Percentiles rank a stretch among this genome's conserved stretches.
These are phyloP conservation scores for Debaryomyces robertsiae DNA, from an alignment of 1,139 yeast genomes.

Conservation along the genomic window DNA sequence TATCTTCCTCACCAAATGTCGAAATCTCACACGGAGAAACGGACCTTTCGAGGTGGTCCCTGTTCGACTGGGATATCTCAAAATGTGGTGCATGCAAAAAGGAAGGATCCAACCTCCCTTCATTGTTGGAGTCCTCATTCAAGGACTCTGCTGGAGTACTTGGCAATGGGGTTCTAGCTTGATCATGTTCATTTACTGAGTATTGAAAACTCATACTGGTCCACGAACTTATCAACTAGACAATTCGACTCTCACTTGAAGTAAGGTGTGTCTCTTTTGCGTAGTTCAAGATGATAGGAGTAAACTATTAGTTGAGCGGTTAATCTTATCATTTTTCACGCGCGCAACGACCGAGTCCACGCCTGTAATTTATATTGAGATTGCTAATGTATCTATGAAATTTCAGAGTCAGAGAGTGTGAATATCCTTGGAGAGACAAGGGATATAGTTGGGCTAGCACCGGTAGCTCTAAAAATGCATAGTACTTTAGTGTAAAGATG, in stretches of 20 bases:
- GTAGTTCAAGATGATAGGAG: no score
- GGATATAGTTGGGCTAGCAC: no score
- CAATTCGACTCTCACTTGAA: constrained; percentile 1
- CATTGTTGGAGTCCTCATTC: constrained; percentile 1
- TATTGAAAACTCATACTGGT: constrained; percentile 1
- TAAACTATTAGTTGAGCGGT: background rate
- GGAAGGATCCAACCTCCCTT: constrained; percentile 1
- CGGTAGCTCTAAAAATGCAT: no score
- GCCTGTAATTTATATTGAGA: no score
- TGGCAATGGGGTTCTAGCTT: constrained; percentile 9
- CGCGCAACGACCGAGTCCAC: constrained; percentile 14
- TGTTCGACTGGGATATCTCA: constrained; percentile 24
- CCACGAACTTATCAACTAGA: background rate
- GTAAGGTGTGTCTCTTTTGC: no score
- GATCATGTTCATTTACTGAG: constrained; percentile 1
- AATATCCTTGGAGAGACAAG: no score
- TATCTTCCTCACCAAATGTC: constrained; percentile 7
- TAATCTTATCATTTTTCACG: constrained; percentile 5
- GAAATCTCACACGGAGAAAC: constrained; percentile 32
- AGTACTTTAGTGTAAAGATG: no score
- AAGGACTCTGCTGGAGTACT: constrained; percentile 9
- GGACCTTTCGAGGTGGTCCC: constrained; percentile 30
- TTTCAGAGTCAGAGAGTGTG: no score
- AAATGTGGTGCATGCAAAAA: constrained; percentile 29
- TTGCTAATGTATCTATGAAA: no score